Evolutionary conservation across 148 eudicot species (phyloP), one percentile per base, ranked within the genome.

Genomic region (Dianthus caryophyllus): DNA sequence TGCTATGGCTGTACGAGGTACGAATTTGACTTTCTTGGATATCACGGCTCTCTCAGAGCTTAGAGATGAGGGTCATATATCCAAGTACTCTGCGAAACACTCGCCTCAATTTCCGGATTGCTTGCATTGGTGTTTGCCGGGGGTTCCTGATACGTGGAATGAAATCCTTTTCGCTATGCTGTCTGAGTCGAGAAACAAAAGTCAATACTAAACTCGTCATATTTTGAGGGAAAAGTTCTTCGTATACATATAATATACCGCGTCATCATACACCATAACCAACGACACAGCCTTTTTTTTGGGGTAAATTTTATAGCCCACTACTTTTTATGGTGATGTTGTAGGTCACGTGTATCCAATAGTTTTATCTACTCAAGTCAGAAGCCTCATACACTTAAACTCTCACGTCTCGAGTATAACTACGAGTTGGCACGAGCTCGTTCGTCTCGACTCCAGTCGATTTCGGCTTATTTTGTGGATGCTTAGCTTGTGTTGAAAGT

Each of bases 61-160:
- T 58, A 78, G 90, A 80, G 95, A 88, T 36, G 90, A 88, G 75
- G 90, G 85, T 12, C 90, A 85, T 57, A 74, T 85, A 69, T 88
- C 95, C 1, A 69, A 83, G n/a, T 80, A 85, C 70, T 82, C 84
- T 29, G 71, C 82, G 46, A 80, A 61, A 71, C 88, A 16, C 36
- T 17, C 51, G 12, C 81, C 84, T 1, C 86, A 87, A 12, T 54
- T 76, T 47, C 82, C 83, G 63, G 90, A 88, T 76, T 88, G 94
- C 74, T 73, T 88, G 77, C 94, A 85, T 66, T 88, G 94, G 94
- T 88, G 90, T 70, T 73, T 88, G 39, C 94, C 94, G 7, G 94
- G 94, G 41, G 61, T 85, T 76, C 90, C 94, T 56, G 90, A 88
- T 77, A 75, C 83, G 4, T 88, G 94, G 94, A 88, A 88, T 36